phyloP scores from a whole-genome alignment of 495 filamentous ascomycete genomes.

The Amphirosellinia nigrospora region DNA sequence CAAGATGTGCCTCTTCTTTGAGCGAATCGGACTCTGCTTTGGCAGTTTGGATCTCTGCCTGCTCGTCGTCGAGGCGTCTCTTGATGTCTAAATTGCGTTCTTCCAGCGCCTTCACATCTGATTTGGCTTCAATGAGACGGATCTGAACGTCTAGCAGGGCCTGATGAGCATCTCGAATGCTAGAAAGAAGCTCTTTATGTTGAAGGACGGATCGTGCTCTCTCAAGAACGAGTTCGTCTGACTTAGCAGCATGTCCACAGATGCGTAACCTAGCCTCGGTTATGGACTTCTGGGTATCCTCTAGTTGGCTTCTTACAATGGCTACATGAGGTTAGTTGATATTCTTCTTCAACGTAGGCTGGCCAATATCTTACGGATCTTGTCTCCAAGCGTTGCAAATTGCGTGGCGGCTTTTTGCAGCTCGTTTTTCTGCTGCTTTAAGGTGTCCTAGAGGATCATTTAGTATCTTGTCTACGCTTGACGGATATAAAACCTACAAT shows the following conservation, averaged over 20 bases:
- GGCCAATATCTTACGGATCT: conserved; percentile 61
- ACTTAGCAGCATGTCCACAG: conserved; percentile 50
- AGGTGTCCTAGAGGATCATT: conserved; percentile 39
- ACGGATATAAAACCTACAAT: conserved; percentile 40
- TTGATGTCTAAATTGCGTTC: conserved; percentile 65
- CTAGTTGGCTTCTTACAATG: conserved; percentile 58
- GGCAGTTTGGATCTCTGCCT: conserved; percentile 25
- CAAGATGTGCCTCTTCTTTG: conserved; percentile 35
- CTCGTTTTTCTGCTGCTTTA: conserved; percentile 48
- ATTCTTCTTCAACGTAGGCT: background rate
- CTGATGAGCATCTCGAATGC: conserved; percentile 64
- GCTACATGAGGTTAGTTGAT: conserved; percentile 46
- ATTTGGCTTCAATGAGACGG: conserved; percentile 75
- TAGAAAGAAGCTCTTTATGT: conserved; percentile 62
- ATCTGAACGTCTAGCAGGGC: conserved; percentile 71
- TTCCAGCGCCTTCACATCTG: conserved; percentile 71
- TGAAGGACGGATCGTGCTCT: conserved; percentile 69
- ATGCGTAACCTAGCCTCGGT: conserved; percentile 35
- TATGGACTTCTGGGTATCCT: conserved; percentile 49
- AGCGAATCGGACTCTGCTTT: conserved; percentile 36
- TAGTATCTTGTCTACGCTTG: conserved; percentile 23
- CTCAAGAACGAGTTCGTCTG: conserved; percentile 63
- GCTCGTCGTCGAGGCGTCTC: conserved; percentile 55
- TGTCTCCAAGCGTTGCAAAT: conserved; percentile 71
- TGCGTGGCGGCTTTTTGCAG: conserved; percentile 66